Percentiles rank a stretch among this genome's conserved stretches.
Evolutionary conservation across 495 filamentous ascomycete species (phyloP).

Genomic region (Pseudotulostoma volvatum): DNA sequence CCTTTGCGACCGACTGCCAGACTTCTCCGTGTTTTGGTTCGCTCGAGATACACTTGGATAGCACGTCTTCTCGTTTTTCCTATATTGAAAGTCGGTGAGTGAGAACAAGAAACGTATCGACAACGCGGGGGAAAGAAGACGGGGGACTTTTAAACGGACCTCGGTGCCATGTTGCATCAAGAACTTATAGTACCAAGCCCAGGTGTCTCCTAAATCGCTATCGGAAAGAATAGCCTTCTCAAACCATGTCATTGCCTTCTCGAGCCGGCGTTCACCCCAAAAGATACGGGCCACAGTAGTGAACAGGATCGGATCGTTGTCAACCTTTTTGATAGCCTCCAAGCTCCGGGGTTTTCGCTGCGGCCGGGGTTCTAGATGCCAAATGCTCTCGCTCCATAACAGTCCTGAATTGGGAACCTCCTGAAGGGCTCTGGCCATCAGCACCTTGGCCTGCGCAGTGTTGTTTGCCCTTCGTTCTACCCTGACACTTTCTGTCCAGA

Average conservation of each 20-base stretch:
- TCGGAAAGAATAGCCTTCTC: conserved; percentile 83
- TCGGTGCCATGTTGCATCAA: conserved; percentile 76
- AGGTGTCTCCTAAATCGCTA: conserved; percentile 75
- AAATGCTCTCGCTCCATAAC: conserved; percentile 86
- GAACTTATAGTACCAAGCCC: conserved; percentile 98
- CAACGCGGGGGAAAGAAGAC: too few relatives aligned
- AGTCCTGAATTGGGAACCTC: conserved; percentile 80
- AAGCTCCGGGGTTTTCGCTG: conserved; percentile 79
- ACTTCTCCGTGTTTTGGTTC: conserved; percentile 88
- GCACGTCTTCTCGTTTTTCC: conserved; percentile 71
- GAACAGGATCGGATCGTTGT: conserved; percentile 77
- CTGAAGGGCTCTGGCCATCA: conserved; percentile 86
- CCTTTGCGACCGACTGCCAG: conserved; percentile 75
- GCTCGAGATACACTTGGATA: conserved; percentile 53
- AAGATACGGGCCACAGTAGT: conserved; percentile 61
- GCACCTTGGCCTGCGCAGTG: conserved; percentile 59
- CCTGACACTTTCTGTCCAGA: conserved; percentile 84
- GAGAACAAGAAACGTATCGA: conserved; percentile 1
- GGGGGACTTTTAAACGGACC: conserved; percentile 22
- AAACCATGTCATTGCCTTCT: conserved; percentile 91
- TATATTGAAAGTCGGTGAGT: conserved; percentile 17
- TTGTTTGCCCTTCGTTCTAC: conserved; percentile 85
- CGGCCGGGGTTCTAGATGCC: conserved; percentile 79
- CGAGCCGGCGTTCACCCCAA: conserved; percentile 64
- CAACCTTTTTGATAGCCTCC: conserved; percentile 91